These are phyloP conservation scores for Collybia mongolica DNA, from an alignment of 768 basidiomycete species.

Conservation along the genomic window DNA sequence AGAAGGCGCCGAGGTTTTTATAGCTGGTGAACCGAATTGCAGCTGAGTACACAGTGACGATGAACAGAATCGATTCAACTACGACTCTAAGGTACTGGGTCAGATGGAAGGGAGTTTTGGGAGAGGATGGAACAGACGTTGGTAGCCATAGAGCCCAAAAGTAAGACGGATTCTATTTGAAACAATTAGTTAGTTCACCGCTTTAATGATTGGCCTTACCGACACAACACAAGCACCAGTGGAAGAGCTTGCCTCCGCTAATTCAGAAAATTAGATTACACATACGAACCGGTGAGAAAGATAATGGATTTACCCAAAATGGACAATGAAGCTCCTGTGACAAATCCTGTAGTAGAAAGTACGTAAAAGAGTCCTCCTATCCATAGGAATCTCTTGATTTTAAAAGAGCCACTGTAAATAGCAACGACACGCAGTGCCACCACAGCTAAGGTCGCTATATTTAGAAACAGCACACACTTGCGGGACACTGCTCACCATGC, in stretches of 20 bases:
- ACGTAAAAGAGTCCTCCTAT: conserved; percentile 7
- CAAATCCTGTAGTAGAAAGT: conserved; percentile 1
- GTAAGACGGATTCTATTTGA: conserved; percentile 5
- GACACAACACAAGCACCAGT: neutral
- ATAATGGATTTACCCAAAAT: conserved; percentile 1
- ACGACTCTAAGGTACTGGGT: neutral
- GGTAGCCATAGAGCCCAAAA: conserved; percentile 11
- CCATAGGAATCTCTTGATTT: conserved; percentile 5
- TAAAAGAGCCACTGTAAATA: neutral
- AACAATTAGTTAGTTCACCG: neutral
- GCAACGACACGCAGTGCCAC: conserved; percentile 11
- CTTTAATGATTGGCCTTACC: neutral
- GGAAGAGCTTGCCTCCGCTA: neutral
- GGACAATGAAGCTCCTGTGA: neutral
- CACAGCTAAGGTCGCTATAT: conserved; percentile 3
- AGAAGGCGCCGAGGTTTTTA: conserved; percentile 1
- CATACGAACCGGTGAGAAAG: neutral
- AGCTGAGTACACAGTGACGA: conserved; percentile 2
- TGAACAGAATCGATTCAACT: conserved; percentile 6
- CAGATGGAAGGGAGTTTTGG: neutral
- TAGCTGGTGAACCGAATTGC: neutral
- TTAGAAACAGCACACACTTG: neutral
- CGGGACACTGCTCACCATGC: conserved; percentile 1
- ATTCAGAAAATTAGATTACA: neutral
- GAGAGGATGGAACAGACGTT: conserved; percentile 5